These are phyloP conservation scores for Fraxinus pennsylvanica DNA, from an alignment of 257 asterid genomes.

Conservation along the genomic window DNA sequence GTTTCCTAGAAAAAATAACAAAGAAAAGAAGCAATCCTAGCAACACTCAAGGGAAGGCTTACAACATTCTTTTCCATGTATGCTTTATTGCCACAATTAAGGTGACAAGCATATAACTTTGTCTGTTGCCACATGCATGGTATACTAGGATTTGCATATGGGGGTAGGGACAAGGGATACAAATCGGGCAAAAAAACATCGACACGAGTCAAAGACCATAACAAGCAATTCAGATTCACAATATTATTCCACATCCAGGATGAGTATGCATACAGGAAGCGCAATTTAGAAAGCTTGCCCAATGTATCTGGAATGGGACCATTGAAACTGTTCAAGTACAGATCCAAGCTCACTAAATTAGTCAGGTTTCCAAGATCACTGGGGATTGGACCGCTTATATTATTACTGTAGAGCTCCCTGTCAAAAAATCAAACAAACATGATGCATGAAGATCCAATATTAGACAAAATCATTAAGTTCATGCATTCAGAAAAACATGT, in stretches of 20 bases:
- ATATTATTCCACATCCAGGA: constrained; percentile 27
- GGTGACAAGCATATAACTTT: neutral
- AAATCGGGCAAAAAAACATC: neutral
- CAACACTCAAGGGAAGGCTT: neutral
- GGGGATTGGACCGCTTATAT: constrained; percentile 84
- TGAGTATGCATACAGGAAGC: constrained; percentile 78
- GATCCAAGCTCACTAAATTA: constrained; percentile 98
- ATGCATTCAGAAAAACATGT: neutral
- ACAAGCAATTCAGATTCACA: neutral
- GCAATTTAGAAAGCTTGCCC: constrained; percentile 82
- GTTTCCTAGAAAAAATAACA: neutral
- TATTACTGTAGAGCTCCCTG: constrained; percentile 96
- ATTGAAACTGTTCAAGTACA: constrained; percentile 80
- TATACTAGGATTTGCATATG: neutral
- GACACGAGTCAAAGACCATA: neutral
- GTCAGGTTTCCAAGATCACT: constrained; percentile 91
- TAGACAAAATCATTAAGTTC: neutral
- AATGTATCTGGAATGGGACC: constrained; percentile 89
- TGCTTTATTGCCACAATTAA: neutral
- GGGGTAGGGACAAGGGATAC: neutral
- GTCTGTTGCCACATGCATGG: neutral
- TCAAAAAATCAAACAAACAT: constrained; percentile 19
- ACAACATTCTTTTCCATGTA: neutral
- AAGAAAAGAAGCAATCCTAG: neutral
- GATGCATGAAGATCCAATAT: constrained; percentile 17